Percentiles rank a stretch among this genome's conserved stretches.
Evolutionary conservation across 345 rosid genomes (phyloP).

Genomic region (Jatropha curcas): DNA sequence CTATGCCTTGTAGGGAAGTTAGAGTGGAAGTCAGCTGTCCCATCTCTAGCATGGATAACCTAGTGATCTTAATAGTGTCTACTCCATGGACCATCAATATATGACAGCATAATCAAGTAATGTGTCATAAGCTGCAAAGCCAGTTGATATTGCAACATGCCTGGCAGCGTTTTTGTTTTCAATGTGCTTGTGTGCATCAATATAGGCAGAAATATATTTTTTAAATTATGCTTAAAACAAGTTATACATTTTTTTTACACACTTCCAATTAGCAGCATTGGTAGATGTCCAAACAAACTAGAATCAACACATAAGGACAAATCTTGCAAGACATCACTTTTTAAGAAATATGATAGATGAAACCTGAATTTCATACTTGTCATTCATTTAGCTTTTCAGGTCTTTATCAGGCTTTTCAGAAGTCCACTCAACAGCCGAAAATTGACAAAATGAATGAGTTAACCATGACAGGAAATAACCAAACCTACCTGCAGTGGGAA

Average conservation of each 20-base stretch:
- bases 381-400: not conserved
- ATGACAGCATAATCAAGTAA: not conserved
- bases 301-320: not conserved
- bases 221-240: not conserved
- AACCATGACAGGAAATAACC: conserved; percentile 1
- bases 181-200: no score
- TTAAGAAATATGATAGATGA: not conserved
- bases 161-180: not conserved
- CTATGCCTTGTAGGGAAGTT: not conserved
- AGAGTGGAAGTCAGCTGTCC: not conserved
- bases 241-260: not conserved
- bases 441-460: conserved; percentile 7
- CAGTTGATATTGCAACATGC: not conserved
- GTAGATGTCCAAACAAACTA: not conserved
- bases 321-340: not conserved
- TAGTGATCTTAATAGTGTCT: not conserved
- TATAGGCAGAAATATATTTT: not conserved
- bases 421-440: conserved; percentile 10
- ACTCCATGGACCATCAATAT: not conserved
- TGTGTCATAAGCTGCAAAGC: not conserved
- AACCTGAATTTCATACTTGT: not conserved
- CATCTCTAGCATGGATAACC: not conserved
- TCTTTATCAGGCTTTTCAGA: not conserved
- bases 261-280: not conserved
- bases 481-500: conserved; percentile 83